These are phyloP conservation scores for Hypoxylon sp. DNA, from an alignment of 2,329 filamentous ascomycete genomes.

Conservation along the genomic window DNA sequence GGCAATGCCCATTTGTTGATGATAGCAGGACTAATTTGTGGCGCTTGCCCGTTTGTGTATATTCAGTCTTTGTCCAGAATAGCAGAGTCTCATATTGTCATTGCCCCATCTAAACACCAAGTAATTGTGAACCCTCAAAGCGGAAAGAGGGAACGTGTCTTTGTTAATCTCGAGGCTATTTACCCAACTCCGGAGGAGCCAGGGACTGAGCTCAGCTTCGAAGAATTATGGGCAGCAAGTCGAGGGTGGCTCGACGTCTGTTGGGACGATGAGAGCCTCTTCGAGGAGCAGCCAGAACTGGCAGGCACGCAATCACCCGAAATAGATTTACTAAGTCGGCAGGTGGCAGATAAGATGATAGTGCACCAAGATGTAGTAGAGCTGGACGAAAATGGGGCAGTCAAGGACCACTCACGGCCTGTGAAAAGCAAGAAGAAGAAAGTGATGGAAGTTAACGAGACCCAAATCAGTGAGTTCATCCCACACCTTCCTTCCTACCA, in stretches of 20 bases:
- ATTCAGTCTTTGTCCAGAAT: constrained; percentile 73
- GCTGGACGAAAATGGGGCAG: constrained; percentile 73
- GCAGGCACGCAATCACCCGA: constrained; percentile 45
- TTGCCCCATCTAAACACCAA: constrained; percentile 81
- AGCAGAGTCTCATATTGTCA: constrained; percentile 74
- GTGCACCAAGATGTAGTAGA: constrained; percentile 63
- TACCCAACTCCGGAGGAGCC: constrained; percentile 83
- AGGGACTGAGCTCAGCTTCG: constrained; percentile 86
- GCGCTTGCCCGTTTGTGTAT: constrained; percentile 59
- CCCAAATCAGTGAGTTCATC: constrained; percentile 83
- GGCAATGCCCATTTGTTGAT: constrained; percentile 81
- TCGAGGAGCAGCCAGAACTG: constrained; percentile 42
- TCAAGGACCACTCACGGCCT: constrained; percentile 62
- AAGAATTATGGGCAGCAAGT: constrained; percentile 86
- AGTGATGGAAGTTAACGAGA: constrained; percentile 88
- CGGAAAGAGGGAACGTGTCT: constrained; percentile 87
- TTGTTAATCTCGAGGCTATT: constrained; percentile 86
- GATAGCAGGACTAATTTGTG: constrained; percentile 93
- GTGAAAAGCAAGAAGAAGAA: constrained; percentile 79
- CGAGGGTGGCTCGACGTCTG: constrained; percentile 76
- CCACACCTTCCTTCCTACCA: neutral
- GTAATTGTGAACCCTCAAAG: constrained; percentile 86
- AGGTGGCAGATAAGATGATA: constrained; percentile 57
- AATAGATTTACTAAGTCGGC: constrained; percentile 51
- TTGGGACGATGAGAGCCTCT: constrained; percentile 65